phyloP scores from a whole-genome alignment of 306 rosid genomes.

The Rosa lucieae region DNA sequence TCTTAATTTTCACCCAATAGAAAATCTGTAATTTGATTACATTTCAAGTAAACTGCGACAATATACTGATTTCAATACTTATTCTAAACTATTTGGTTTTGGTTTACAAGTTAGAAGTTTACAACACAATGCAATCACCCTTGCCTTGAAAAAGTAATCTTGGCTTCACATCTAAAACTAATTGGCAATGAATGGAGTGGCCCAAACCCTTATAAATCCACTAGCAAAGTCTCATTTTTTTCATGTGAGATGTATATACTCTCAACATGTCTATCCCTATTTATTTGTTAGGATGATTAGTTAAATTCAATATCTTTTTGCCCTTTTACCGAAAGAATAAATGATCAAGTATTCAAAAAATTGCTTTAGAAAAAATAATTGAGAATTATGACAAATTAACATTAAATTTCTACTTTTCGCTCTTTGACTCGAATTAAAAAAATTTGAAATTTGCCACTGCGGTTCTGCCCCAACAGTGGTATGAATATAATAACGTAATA shows the following conservation, averaged over 20 bases:
- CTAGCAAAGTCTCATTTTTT: no score
- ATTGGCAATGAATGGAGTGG: no score
- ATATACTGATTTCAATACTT: no score
- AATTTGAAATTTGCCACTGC: background rate
- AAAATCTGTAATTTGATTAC: no score
- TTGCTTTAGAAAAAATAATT: background rate
- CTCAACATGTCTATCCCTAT: background rate
- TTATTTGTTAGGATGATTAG: background rate
- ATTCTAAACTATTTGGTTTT: no score
- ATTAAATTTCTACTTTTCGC: background rate
- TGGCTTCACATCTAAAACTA: no score
- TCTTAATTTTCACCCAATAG: background rate
- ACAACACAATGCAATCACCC: no score
- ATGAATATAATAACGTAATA: background rate
- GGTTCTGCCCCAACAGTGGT: background rate
- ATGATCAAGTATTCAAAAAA: background rate
- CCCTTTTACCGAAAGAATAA: background rate
- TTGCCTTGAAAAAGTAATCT: no score
- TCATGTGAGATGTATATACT: no score
- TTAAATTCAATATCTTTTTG: background rate
- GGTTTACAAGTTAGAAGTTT: no score
- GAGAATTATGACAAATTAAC: background rate
- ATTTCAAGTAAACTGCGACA: background rate
- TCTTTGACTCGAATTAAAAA: background rate
- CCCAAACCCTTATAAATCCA: no score